Percentiles rank a stretch among this genome's conserved stretches.
Conservation (phyloP, 129 eudicot species). For the Lactuca saligna region DNA sequence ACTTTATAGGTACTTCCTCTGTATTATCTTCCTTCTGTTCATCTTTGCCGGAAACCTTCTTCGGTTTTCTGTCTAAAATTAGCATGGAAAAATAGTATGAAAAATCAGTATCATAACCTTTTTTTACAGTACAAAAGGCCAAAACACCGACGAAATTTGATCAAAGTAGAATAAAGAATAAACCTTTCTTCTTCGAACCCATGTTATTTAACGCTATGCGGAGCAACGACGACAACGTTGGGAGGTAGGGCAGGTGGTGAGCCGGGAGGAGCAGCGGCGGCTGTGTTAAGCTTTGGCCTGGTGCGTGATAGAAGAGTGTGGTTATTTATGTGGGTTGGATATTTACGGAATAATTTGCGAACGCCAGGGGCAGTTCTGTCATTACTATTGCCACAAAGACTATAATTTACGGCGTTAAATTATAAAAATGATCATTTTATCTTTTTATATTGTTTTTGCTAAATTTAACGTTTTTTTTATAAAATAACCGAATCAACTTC, state of each 20-base stretch:
- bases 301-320: neutral
- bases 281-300: neutral
- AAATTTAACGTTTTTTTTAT: too few relatives aligned
- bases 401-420: too few relatives aligned
- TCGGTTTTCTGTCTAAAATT: slow-evolving; percentile 38
- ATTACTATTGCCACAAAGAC: neutral
- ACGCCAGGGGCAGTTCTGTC: neutral
- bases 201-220: slow-evolving; percentile 10
- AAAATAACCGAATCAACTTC: too few relatives aligned
- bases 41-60: slow-evolving; percentile 14
- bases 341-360: neutral
- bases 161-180: neutral
- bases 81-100: neutral
- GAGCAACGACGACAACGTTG: neutral
- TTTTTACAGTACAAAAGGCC: neutral
- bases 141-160: neutral
- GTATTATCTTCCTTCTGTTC: slow-evolving; percentile 27
- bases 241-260: neutral
- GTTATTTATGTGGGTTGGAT: neutral
- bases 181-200: slow-evolving; percentile 44
- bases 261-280: neutral
- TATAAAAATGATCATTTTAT: too few relatives aligned
- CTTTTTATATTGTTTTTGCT: too few relatives aligned
- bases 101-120: slow-evolving; percentile 6
- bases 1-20: slow-evolving; percentile 27